Evolutionary conservation across 202 grass and related monocot species (phyloP), one percentile per base, ranked within the genome.

Genomic region (Carex sylvatica): DNA sequence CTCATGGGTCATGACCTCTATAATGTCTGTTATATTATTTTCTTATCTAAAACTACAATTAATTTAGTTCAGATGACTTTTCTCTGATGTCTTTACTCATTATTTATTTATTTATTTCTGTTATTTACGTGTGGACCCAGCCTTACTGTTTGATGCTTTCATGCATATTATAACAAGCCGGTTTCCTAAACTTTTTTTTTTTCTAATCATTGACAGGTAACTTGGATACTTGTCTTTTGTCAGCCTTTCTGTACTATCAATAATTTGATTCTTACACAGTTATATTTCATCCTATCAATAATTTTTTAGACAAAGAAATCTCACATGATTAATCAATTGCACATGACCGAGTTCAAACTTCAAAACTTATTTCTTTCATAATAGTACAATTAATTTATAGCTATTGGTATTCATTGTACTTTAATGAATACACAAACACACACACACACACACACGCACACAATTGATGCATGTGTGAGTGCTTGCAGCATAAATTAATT

Each of bases 191-290:
- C 11, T 22, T 54, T 74, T 54, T 74, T 44, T 28, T 74, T 16
- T 74, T 7, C 5, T 74, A 31, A 54, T 74, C 47, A 74, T 74
- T 74, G 71, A 54, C 71, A 74, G 47, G 20, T 72, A 72, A 72
- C 19, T 47, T 12, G 24, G 69, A 72, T 49, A 54, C 46, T 74
- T 30, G 71, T 16, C 47, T 31, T 53, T 74, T 47, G 71, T 54
- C 14, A 54, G 54, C 47, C 14, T 53, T 54, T 28, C 71, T 54
- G 71, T 74, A 18, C 44, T 28, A 74, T 28, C 15, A 69, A 70
- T 40, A 40, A 40, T 38, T 68, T 46, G 38, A 23, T 70, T 46
- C 35, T 46, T 46, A 3, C 42, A 5, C 38, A 70, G 0, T 23
- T 12, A 70, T 70, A 36, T 19, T 38, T 70, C 8, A 70, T 46